phyloP scores from a whole-genome alignment of 495 filamentous ascomycete species.

The Hypoxylon trugodes region DNA sequence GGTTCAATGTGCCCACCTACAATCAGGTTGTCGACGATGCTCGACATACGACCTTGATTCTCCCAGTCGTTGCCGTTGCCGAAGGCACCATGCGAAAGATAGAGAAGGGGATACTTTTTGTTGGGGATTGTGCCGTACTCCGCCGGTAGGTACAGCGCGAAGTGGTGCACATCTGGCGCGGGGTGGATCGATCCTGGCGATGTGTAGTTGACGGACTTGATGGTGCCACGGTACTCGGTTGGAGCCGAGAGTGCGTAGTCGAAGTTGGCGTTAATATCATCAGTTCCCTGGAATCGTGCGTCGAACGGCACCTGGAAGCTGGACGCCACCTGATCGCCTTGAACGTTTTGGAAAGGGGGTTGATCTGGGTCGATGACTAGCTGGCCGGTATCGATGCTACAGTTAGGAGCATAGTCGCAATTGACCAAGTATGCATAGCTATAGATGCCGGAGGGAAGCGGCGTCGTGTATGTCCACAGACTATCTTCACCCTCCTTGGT shows the following conservation, averaged over 20 bases:
- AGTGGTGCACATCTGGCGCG: conserved; percentile 44
- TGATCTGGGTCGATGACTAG: conserved; percentile 46
- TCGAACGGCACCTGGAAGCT: conserved; percentile 49
- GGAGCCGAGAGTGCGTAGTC: conserved; percentile 45
- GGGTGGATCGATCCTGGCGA: conserved; percentile 46
- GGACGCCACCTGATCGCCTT: conserved; percentile 44
- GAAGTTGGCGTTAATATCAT: conserved; percentile 45
- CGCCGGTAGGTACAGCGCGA: conserved; percentile 44
- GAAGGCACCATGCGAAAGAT: conserved; percentile 44
- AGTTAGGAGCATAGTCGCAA: conserved; percentile 45
- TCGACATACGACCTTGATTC: conserved; percentile 44
- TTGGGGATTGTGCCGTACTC: conserved; percentile 35
- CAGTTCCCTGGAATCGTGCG: conserved; percentile 38
- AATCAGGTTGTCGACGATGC: conserved; percentile 48
- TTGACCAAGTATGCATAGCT: conserved; percentile 44
- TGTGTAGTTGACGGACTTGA: conserved; percentile 46
- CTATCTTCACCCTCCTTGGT: conserved; percentile 31
- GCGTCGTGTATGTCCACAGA: conserved; percentile 44
- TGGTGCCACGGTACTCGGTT: conserved; percentile 26
- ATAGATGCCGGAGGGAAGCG: conserved; percentile 45
- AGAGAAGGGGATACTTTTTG: conserved; percentile 45
- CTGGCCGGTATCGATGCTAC: conserved; percentile 46
- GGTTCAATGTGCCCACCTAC: conserved; percentile 44
- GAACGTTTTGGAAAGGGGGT: conserved; percentile 44
- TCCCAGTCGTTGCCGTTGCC: conserved; percentile 46